phyloP scores from a whole-genome alignment of 768 basidiomycete species.

The Pilatotrama ljubarskyi region DNA sequence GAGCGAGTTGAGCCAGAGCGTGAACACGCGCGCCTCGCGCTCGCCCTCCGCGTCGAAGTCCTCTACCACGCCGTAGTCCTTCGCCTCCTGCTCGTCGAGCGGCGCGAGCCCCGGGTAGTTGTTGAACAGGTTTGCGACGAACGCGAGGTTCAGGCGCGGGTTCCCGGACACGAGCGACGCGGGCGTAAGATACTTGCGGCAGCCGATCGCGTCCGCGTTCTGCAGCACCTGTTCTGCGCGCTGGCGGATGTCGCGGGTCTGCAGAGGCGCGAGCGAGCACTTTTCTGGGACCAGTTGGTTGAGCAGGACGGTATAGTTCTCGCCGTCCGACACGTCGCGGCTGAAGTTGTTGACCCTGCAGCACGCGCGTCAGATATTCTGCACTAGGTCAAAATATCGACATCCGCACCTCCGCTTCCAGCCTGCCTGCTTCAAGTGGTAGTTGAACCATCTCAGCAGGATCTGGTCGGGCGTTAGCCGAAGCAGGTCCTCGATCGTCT shows the following conservation, averaged over 20 bases:
- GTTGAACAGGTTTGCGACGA: slow-evolving; percentile 99
- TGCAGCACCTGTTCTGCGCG: slow-evolving; percentile 94
- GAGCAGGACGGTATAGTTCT: slow-evolving; percentile 95
- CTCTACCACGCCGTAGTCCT: slow-evolving; percentile 85
- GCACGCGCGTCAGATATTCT: not conserved
- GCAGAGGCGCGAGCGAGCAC: slow-evolving; percentile 88
- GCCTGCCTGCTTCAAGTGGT: slow-evolving; percentile 92
- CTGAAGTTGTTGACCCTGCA: slow-evolving; percentile 94
- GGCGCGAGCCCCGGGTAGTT: slow-evolving; percentile 94
- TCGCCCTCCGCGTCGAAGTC: slow-evolving; percentile 99
- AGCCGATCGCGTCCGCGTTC: slow-evolving; percentile 92
- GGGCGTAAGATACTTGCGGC: slow-evolving; percentile 93
- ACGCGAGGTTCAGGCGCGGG: slow-evolving; percentile 95
- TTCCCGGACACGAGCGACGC: slow-evolving; percentile 92
- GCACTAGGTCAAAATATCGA: not conserved
- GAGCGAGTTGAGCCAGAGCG: slow-evolving; percentile 96
- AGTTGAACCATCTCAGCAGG: slow-evolving; percentile 98
- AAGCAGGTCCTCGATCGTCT: slow-evolving; percentile 95
- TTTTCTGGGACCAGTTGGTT: slow-evolving; percentile 94
- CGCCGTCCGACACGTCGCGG: slow-evolving; percentile 94
- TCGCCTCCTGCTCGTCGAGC: slow-evolving; percentile 90
- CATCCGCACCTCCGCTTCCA: slow-evolving; percentile 75
- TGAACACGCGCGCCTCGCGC: slow-evolving; percentile 96
- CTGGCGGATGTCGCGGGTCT: slow-evolving; percentile 76
- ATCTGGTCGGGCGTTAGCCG: slow-evolving; percentile 96